These are phyloP conservation scores for Wickerhamiella brachini DNA, from an alignment of 805 yeast species.

Conservation along the genomic window DNA sequence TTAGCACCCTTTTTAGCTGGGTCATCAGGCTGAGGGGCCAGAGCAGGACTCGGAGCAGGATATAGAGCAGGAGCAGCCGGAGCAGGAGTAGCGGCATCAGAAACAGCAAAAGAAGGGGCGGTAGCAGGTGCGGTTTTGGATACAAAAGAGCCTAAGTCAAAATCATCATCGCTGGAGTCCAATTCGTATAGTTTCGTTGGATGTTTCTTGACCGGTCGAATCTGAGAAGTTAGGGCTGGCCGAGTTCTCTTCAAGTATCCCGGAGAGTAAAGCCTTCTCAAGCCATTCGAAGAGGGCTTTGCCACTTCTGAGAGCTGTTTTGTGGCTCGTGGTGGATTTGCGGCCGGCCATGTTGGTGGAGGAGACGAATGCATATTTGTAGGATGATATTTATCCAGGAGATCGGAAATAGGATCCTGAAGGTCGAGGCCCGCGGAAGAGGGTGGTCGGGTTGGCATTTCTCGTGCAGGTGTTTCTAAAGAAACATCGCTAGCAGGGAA, in stretches of 20 bases:
- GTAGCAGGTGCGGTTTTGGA: background rate
- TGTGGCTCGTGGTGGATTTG: background rate
- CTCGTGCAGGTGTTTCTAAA: background rate
- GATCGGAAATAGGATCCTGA: constrained; percentile 15
- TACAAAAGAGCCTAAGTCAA: background rate
- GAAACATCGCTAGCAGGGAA: background rate
- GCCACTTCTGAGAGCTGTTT: background rate
- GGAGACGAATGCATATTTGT: constrained; percentile 8
- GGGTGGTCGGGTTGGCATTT: background rate
- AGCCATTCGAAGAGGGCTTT: background rate
- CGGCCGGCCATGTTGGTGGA: constrained; percentile 12
- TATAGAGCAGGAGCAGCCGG: too few relatives aligned
- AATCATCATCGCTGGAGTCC: constrained; percentile 1
- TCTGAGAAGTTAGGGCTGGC: background rate
- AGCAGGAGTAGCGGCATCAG: too few relatives aligned
- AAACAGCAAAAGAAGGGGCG: background rate
- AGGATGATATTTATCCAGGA: constrained; percentile 12
- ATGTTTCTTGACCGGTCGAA: background rate
- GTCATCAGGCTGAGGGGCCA: too few relatives aligned
- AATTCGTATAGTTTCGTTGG: background rate
- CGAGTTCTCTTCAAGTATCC: constrained; percentile 12
- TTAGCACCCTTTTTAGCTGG: too few relatives aligned
- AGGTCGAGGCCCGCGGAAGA: background rate
- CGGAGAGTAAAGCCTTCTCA: constrained; percentile 11
- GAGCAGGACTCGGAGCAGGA: too few relatives aligned